Conservation (phyloP, 2,329 filamentous ascomycete species). For the Xylariaceae sp. region DNA sequence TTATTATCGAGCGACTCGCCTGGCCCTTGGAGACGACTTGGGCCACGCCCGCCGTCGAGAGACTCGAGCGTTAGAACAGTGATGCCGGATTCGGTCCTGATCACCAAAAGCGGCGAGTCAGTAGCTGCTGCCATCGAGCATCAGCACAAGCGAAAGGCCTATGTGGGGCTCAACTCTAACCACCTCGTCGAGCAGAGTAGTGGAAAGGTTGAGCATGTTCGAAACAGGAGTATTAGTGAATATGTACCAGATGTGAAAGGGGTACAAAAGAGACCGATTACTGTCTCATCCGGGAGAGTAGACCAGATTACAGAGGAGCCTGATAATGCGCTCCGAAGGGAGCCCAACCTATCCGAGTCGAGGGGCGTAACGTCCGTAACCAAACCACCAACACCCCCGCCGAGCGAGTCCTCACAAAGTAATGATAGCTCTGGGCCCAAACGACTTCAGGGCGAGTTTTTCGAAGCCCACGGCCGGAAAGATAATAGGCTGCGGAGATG, state of each 20-base stretch:
- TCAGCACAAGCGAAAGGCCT: slow-evolving; percentile 55
- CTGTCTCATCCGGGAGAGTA: slow-evolving; percentile 61
- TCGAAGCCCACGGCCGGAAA: slow-evolving; percentile 63
- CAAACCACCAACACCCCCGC: slow-evolving; percentile 74
- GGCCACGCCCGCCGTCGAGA: slow-evolving; percentile 44
- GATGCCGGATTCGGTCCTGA: slow-evolving; percentile 44
- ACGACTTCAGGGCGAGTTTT: slow-evolving; percentile 54
- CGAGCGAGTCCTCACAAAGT: slow-evolving; percentile 65
- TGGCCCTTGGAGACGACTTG: slow-evolving; percentile 60
- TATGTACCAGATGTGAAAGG: slow-evolving; percentile 72
- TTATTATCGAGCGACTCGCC: slow-evolving; percentile 62
- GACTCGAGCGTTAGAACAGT: slow-evolving; percentile 37
- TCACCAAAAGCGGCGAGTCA: slow-evolving; percentile 49
- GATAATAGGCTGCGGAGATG: slow-evolving; percentile 72
- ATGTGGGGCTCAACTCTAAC: slow-evolving; percentile 42
- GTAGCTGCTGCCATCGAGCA: slow-evolving; percentile 47
- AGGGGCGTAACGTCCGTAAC: slow-evolving; percentile 66
- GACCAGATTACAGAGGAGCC: slow-evolving; percentile 33
- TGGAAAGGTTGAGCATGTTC: slow-evolving; percentile 46
- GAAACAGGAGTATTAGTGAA: slow-evolving; percentile 84
- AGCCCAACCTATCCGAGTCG: slow-evolving; percentile 74
- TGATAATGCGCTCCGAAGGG: slow-evolving; percentile 58
- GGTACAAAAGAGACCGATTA: slow-evolving; percentile 67
- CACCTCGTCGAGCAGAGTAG: slow-evolving; percentile 27
- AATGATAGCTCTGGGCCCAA: slow-evolving; percentile 40